Conservation (phyloP, 176 grass and related monocot species). For the Paspalum notatum region DNA sequence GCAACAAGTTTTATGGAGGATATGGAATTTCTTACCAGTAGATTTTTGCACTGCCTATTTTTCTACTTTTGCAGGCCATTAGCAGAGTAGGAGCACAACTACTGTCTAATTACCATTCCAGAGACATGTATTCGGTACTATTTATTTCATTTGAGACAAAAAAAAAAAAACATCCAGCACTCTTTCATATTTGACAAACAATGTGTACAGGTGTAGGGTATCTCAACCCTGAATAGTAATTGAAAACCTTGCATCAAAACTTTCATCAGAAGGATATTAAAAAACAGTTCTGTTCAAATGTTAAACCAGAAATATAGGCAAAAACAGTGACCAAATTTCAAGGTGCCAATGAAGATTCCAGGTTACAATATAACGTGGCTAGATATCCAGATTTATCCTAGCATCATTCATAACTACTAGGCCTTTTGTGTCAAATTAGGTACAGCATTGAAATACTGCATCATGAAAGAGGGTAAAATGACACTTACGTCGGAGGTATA, state of each 20-base stretch:
- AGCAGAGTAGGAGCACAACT: background rate
- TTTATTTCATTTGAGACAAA: background rate
- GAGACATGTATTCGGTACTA: background rate
- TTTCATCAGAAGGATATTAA: slow-evolving; percentile 1
- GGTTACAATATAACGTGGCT: background rate
- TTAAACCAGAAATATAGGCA: slow-evolving; percentile 1
- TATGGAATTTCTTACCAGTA: background rate
- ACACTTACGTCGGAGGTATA: slow-evolving; percentile 87
- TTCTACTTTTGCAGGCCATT: slow-evolving; percentile 6
- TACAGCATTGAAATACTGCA: slow-evolving; percentile 17
- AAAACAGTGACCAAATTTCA: background rate
- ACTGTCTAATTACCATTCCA: background rate
- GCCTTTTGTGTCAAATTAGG: slow-evolving; percentile 1
- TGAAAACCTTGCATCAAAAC: slow-evolving; percentile 10
- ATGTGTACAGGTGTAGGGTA: background rate
- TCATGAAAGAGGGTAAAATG: slow-evolving; percentile 23
- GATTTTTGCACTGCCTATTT: background rate
- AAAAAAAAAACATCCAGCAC: slow-evolving; percentile 6
- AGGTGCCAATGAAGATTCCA: background rate
- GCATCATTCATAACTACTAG: slow-evolving; percentile 21
- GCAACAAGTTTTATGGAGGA: background rate
- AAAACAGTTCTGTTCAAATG: background rate
- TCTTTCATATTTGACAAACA: background rate
- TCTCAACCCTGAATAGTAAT: slow-evolving; percentile 12
- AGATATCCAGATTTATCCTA: slow-evolving; percentile 23